Conservation (phyloP, 805 yeast genomes). For the Kodamaea kakaduensis region DNA sequence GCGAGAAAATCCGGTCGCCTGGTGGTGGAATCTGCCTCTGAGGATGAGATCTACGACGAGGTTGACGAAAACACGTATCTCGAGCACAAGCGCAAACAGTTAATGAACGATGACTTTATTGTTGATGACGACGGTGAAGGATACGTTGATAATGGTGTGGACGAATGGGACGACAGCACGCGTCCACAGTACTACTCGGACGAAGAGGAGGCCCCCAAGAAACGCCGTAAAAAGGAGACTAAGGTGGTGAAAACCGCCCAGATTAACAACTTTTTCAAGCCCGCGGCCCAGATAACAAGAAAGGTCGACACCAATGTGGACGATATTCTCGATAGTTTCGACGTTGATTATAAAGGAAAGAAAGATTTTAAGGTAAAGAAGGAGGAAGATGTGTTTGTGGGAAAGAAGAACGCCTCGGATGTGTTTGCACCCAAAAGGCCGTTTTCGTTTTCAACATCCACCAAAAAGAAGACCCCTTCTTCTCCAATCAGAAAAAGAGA, state of each 20-base stretch:
- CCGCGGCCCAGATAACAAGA: conserved; percentile 31
- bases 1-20: conserved; percentile 59
- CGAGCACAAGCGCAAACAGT: conserved; percentile 70
- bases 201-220: conserved; percentile 38
- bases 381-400: conserved; percentile 1
- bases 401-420: conserved; percentile 7
- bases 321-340: conserved; percentile 58
- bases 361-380: conserved; percentile 11
- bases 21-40: conserved; percentile 35
- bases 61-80: conserved; percentile 79
- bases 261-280: conserved; percentile 52
- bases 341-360: conserved; percentile 15
- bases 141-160: conserved; percentile 88
- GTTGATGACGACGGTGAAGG: conserved; percentile 94
- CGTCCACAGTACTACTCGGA: conserved; percentile 54
- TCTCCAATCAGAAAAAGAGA: conserved; percentile 31
- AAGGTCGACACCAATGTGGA: conserved; percentile 53
- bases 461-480: conserved; percentile 26
- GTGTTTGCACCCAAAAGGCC: conserved; percentile 15
- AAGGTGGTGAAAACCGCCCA: conserved; percentile 43
- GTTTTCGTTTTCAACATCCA: conserved; percentile 25
- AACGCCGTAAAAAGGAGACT: conserved; percentile 22
- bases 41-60: conserved; percentile 75
- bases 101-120: conserved; percentile 87
- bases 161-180: conserved; percentile 71